These are phyloP conservation scores for Mortierella sp. DNA, from an alignment of 371 early-diverging fungal species.

Conservation along the genomic window DNA sequence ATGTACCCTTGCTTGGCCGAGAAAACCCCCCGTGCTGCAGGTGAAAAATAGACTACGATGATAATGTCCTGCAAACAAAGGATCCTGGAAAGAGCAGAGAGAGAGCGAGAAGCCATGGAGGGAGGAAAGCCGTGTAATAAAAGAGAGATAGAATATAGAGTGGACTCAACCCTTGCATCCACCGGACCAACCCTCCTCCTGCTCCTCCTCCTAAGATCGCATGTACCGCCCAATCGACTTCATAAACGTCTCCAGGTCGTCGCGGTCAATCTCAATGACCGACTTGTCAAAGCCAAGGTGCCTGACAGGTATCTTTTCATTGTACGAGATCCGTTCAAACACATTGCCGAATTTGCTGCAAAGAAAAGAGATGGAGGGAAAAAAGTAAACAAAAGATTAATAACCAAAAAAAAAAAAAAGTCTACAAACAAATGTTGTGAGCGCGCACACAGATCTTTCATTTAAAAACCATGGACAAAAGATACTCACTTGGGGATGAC, in stretches of 20 bases:
- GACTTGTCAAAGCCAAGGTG: slow-evolving; percentile 44
- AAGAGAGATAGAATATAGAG: too few relatives aligned
- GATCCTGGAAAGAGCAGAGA: background rate
- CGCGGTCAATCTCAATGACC: slow-evolving; percentile 51
- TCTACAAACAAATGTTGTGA: background rate
- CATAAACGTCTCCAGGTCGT: slow-evolving; percentile 48
- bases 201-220: slow-evolving; percentile 12
- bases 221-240: slow-evolving; percentile 48
- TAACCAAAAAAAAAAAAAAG: background rate
- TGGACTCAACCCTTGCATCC: background rate
- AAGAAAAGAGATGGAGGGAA: background rate
- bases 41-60: background rate
- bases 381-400: slow-evolving; percentile 53
- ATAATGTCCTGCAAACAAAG: background rate
- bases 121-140: too few relatives aligned
- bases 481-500: slow-evolving; percentile 74
- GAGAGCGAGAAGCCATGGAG: background rate
- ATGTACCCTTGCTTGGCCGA: background rate
- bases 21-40: background rate
- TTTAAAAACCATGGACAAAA: background rate
- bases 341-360: slow-evolving; percentile 51
- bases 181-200: background rate
- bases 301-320: slow-evolving; percentile 46
- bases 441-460: background rate
- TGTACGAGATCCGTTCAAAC: slow-evolving; percentile 51